These are phyloP conservation scores for Limnomonas spitsbergensis DNA, from an alignment of 139 green algal species.

Conservation along the genomic window DNA sequence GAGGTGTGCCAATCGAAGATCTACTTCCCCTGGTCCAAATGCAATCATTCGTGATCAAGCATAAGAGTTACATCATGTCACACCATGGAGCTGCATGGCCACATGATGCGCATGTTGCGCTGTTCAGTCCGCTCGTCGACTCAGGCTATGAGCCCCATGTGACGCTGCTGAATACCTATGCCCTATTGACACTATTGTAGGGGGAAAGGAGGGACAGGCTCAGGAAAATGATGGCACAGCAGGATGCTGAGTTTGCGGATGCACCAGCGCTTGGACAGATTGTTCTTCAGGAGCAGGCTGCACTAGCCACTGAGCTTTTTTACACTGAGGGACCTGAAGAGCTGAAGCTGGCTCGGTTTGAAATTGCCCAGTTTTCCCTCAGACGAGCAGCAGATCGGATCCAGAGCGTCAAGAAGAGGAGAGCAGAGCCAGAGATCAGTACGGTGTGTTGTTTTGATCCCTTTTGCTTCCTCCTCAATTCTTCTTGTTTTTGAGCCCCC, in stretches of 20 bases:
- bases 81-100: not conserved
- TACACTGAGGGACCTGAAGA: slow-evolving; percentile 84
- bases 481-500: too few relatives aligned
- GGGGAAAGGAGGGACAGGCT: slow-evolving; percentile 89
- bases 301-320: slow-evolving; percentile 75
- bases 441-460: slow-evolving; percentile 36
- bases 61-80: too few relatives aligned
- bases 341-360: slow-evolving; percentile 54
- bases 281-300: slow-evolving; percentile 48
- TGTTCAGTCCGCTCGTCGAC: too few relatives aligned
- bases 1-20: slow-evolving; percentile 59
- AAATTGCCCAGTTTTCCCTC: slow-evolving; percentile 78
- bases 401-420: slow-evolving; percentile 45
- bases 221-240: slow-evolving; percentile 70
- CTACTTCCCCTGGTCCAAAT: too few relatives aligned
- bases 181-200: too few relatives aligned
- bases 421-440: slow-evolving; percentile 42
- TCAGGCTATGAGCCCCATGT: too few relatives aligned
- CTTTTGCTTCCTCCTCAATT: too few relatives aligned
- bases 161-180: too few relatives aligned
- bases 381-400: slow-evolving; percentile 62
- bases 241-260: slow-evolving; percentile 51
- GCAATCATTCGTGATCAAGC: too few relatives aligned
- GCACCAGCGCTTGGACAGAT: slow-evolving; percentile 36
- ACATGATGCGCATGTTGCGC: too few relatives aligned